Percentiles rank a stretch among this genome's conserved stretches.
Evolutionary conservation across 768 basidiomycete genomes (phyloP).

Genomic region (Cystofilobasidium capitatum): DNA sequence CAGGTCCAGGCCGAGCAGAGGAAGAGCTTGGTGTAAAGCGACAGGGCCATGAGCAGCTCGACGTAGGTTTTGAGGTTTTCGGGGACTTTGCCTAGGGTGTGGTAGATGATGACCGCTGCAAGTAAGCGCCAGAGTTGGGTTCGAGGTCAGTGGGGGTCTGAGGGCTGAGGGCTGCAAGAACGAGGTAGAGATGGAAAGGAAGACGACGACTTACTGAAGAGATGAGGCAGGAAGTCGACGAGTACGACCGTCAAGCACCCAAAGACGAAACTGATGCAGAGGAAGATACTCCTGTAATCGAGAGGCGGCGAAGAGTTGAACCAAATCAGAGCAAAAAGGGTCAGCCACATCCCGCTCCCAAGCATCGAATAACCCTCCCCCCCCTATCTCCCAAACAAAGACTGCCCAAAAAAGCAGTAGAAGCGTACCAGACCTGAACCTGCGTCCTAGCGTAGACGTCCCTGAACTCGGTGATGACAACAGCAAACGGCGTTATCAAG

Average conservation of each 20-base stretch:
- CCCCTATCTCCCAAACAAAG: not conserved
- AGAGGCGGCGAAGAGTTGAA: conserved; percentile 58
- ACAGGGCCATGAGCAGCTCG: conserved; percentile 59
- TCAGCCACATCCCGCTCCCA: too few relatives aligned
- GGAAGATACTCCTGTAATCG: conserved; percentile 57
- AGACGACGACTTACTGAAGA: conserved; percentile 13
- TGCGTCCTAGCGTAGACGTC: conserved; percentile 47
- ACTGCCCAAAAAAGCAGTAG: not conserved
- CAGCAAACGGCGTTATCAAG: conserved; percentile 59
- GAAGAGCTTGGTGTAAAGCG: conserved; percentile 59
- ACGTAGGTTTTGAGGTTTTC: conserved; percentile 26
- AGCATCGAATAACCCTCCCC: not conserved
- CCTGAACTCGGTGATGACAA: conserved; percentile 56
- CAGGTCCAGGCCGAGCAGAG: conserved; percentile 63
- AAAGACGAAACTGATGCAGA: conserved; percentile 54
- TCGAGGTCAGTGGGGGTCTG: conserved; percentile 44
- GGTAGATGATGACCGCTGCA: conserved; percentile 13
- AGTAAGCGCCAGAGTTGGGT: not conserved
- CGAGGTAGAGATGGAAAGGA: not conserved
- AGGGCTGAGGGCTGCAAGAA: conserved; percentile 43
- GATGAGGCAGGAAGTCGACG: conserved; percentile 32
- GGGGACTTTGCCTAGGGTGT: conserved; percentile 17
- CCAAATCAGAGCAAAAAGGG: too few relatives aligned
- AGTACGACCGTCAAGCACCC: conserved; percentile 46
- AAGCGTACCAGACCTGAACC: conserved; percentile 45